Conservation (phyloP, 2,329 filamentous ascomycete species). For the Dactylellina parvicollis region DNA sequence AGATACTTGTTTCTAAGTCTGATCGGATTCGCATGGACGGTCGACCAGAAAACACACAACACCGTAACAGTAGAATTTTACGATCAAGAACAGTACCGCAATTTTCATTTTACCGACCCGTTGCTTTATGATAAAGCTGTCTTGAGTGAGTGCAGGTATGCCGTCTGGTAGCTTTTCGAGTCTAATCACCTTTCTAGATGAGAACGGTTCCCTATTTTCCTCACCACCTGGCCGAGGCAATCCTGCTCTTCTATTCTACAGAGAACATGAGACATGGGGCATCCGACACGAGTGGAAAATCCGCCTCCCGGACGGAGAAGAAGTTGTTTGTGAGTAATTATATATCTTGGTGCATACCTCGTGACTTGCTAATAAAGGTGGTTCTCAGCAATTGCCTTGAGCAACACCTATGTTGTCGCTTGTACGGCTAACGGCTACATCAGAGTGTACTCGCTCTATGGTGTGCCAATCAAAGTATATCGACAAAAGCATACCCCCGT, state of each 20-base stretch:
- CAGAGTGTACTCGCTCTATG: slow-evolving; percentile 90
- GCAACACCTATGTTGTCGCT: slow-evolving; percentile 88
- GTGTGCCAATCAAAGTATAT: slow-evolving; percentile 87
- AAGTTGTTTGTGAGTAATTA: slow-evolving; percentile 68
- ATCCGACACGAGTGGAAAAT: slow-evolving; percentile 89
- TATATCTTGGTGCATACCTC: background rate
- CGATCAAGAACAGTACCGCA: slow-evolving; percentile 79
- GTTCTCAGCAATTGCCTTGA: slow-evolving; percentile 78
- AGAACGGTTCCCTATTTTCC: slow-evolving; percentile 85
- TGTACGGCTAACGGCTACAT: slow-evolving; percentile 89
- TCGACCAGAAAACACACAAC: slow-evolving; percentile 91
- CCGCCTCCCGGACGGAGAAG: slow-evolving; percentile 84
- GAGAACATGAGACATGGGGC: slow-evolving; percentile 97
- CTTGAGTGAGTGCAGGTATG: slow-evolving; percentile 64
- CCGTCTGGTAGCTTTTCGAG: background rate
- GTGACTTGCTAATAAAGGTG: slow-evolving; percentile 20
- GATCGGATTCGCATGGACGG: slow-evolving; percentile 94
- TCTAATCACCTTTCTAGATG: slow-evolving; percentile 65
- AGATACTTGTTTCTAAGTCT: slow-evolving; percentile 89
- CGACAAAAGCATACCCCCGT: slow-evolving; percentile 88
- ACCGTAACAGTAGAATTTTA: slow-evolving; percentile 98
- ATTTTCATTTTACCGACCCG: slow-evolving; percentile 97
- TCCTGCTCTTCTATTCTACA: slow-evolving; percentile 89
- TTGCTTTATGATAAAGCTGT: slow-evolving; percentile 97
- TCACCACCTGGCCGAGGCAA: slow-evolving; percentile 75